These are phyloP conservation scores for Pisolithus thermaeus DNA, from an alignment of 1,284 basidiomycete genomes.

Conservation along the genomic window DNA sequence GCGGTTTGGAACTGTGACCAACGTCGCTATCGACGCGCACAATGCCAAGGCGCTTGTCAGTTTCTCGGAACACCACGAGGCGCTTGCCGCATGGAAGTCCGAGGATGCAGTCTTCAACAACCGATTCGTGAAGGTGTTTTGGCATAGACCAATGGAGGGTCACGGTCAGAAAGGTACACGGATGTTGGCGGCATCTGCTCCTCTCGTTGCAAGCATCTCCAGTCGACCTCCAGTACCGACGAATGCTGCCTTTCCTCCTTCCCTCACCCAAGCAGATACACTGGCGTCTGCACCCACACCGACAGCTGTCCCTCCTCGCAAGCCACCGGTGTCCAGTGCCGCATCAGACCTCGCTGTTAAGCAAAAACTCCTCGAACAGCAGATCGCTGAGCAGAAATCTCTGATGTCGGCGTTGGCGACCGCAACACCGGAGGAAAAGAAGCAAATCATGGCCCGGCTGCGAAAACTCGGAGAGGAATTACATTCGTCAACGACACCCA, in stretches of 20 bases:
- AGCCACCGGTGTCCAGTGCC: conserved; percentile 27
- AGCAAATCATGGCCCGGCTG: conserved; percentile 71
- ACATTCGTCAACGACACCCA: conserved; percentile 38
- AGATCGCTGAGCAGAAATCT: conserved; percentile 87
- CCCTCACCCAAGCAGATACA: conserved; percentile 16
- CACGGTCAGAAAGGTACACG: conserved; percentile 73
- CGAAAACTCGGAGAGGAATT: conserved; percentile 81
- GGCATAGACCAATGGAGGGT: conserved; percentile 88
- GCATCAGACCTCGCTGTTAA: conserved; percentile 58
- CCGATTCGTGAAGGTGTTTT: conserved; percentile 91
- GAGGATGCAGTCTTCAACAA: conserved; percentile 93
- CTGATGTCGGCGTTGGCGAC: conserved; percentile 69
- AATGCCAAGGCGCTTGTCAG: conserved; percentile 80
- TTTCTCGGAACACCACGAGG: conserved; percentile 82
- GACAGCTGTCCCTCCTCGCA: conserved; percentile 24
- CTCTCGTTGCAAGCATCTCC: conserved; percentile 57
- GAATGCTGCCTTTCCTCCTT: conserved; percentile 11
- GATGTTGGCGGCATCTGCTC: conserved; percentile 73
- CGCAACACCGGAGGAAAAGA: conserved; percentile 71
- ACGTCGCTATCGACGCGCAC: conserved; percentile 80
- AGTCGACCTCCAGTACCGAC: conserved; percentile 24
- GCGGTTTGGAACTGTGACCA: conserved; percentile 89
- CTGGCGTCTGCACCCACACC: conserved; percentile 16
- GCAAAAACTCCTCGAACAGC: conserved; percentile 73
- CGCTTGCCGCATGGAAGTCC: conserved; percentile 84